phyloP scores from a whole-genome alignment of 192 early-diverging fungal genomes.

The Rhizophlyctis rosea region DNA sequence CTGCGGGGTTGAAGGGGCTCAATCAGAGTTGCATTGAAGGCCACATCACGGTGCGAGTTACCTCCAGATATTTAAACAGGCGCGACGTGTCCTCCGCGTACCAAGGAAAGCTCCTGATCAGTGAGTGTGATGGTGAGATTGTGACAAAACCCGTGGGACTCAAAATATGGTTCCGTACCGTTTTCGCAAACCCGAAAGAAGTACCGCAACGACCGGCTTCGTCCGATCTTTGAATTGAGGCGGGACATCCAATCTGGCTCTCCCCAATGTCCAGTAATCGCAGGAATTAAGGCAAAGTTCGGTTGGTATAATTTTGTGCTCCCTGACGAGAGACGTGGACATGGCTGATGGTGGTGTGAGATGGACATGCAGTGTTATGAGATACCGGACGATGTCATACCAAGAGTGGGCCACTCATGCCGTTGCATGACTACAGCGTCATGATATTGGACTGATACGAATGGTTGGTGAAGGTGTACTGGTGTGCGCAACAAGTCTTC shows the following conservation, averaged over 20 bases:
- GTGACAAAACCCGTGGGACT: neutral
- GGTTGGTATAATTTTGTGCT: slow-evolving; percentile 2
- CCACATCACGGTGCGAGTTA: neutral
- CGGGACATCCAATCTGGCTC: neutral
- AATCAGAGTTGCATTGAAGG: neutral
- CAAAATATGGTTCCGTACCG: neutral
- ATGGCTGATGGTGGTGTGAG: neutral
- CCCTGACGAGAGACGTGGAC: neutral
- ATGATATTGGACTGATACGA: slow-evolving; percentile 12
- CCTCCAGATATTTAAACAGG: slow-evolving; percentile 14
- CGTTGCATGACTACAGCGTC: slow-evolving; percentile 16
- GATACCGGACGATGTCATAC: neutral
- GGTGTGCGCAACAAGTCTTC: neutral
- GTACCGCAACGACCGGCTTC: slow-evolving; percentile 10
- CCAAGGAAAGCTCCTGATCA: slow-evolving; percentile 17
- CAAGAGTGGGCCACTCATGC: slow-evolving; percentile 20
- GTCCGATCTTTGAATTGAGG: neutral
- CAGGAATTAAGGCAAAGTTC: neutral
- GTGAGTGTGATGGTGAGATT: neutral
- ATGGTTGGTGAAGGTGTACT: slow-evolving; percentile 16
- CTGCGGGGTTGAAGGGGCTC: neutral
- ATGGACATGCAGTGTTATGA: neutral
- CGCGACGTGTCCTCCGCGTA: slow-evolving; percentile 10
- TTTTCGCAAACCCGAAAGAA: slow-evolving; percentile 1
- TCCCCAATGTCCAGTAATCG: neutral